Percentiles rank a stretch among this genome's conserved stretches.
Conservation (phyloP, 305 asterid species). For the Fraxinus angustifolia region DNA sequence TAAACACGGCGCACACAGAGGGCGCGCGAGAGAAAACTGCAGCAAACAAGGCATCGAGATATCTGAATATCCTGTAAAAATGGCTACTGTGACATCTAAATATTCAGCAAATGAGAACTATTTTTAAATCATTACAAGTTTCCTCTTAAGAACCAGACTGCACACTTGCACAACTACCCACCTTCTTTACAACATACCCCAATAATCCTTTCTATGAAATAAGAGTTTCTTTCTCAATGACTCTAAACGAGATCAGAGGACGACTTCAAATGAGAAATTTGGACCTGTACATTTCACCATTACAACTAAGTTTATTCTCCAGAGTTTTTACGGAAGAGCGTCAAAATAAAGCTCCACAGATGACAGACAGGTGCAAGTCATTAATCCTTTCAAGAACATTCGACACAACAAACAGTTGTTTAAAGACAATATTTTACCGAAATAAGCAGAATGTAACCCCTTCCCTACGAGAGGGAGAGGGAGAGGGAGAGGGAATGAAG, state of each 20-base stretch:
- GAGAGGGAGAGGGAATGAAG: neutral
- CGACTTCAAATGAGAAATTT: neutral
- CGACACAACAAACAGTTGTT: conserved; percentile 20
- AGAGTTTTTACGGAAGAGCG: conserved; percentile 16
- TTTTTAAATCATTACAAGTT: neutral
- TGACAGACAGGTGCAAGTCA: conserved; percentile 12
- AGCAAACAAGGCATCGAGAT: neutral
- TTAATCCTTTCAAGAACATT: conserved; percentile 20
- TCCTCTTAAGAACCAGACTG: neutral
- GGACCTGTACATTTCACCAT: conserved; percentile 26
- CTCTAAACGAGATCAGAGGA: neutral
- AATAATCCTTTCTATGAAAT: neutral
- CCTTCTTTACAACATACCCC: neutral
- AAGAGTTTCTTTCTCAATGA: neutral
- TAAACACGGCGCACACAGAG: neutral
- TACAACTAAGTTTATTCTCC: conserved; percentile 15
- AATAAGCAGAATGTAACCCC: conserved; percentile 18
- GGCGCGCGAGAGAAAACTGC: neutral
- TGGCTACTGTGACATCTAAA: neutral
- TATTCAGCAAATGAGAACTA: conserved; percentile 2
- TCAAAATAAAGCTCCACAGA: conserved; percentile 25
- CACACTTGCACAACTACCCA: neutral
- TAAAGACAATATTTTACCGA: conserved; percentile 16
- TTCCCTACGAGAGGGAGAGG: neutral
- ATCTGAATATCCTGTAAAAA: neutral